A percentile compares a stretch with the other conserved stretches of the same genome.
Evolutionary conservation across 192 early-diverging fungal genomes (phyloP).

Genomic region (Umbelopsis ramanniana): DNA sequence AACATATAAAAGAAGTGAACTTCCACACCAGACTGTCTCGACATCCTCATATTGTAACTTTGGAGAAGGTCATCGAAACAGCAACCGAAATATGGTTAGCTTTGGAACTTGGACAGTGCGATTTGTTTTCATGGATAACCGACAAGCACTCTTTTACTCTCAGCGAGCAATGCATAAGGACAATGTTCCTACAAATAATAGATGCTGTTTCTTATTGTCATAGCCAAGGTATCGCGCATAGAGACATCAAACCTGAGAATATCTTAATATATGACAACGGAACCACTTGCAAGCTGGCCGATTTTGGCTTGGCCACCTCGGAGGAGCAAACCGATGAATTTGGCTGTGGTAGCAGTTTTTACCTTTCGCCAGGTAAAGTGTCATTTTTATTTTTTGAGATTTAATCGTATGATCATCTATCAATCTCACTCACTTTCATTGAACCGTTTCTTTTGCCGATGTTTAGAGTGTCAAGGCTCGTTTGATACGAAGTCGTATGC

Average conservation of each 20-base stretch:
- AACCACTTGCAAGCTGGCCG: conserved; percentile 83
- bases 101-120: conserved; percentile 84
- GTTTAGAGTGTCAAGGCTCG: conserved; percentile 71
- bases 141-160: conserved; percentile 68
- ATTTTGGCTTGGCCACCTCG: conserved; percentile 91
- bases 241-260: conserved; percentile 86
- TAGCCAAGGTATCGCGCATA: conserved; percentile 68
- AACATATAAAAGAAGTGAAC: conserved; percentile 64
- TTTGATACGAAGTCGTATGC: conserved; percentile 68
- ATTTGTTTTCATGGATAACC: conserved; percentile 94
- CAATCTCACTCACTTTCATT: background rate
- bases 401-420: background rate
- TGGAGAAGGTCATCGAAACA: conserved; percentile 70
- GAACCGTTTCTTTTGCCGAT: conserved; percentile 32
- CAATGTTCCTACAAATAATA: conserved; percentile 84
- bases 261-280: conserved; percentile 65
- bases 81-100: conserved; percentile 64
- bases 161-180: conserved; percentile 76
- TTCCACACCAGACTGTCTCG: conserved; percentile 66
- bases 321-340: conserved; percentile 67
- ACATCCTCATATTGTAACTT: conserved; percentile 68
- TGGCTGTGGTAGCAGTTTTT: conserved; percentile 67
- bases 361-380: conserved; percentile 58
- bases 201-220: conserved; percentile 80
- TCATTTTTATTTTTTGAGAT: background rate